Evolutionary conservation across 202 grass and related monocot genomes (phyloP), one percentile per base, ranked within the genome.

Genomic region (Zizania palustris): DNA sequence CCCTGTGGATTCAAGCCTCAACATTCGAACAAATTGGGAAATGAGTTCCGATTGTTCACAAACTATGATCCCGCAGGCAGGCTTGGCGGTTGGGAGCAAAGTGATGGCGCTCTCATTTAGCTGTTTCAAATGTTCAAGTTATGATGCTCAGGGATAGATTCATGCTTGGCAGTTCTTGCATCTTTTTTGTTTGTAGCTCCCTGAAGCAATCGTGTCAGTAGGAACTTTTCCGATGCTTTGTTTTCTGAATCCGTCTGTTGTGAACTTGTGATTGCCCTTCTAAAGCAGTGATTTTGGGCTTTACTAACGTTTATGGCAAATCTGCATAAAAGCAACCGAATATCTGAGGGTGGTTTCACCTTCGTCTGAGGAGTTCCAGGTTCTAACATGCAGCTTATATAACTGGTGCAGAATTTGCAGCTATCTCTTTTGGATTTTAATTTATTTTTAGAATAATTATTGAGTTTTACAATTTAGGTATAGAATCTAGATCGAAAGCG

Each of bases 11-110:
- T 98, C 74, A 88, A 67, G 42, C 91, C 95, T 68, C 84, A 44
- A 38, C 95, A 98, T 71, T 84, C 83, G 0, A 98, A 97, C 74
- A 92, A 98, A 53, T 74, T 98, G n/a, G 95, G 95, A 59, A 95
- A 95, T 43, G 87, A 88, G 66, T 95, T 98, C 80, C 49, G 79
- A 14, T 44, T 95, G 57, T 98, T 88, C 45, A 95, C 89, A 4
- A 98, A 89, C 8, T 98, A 98, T 7, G 74, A 92, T 60, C 87
- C 89, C 0, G 62, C 40, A 12, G 83, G 71, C 42, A 92, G 87
- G 63, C 85, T 98, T 12, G 89, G 91, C 19, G 85, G 85, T 20
- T 98, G 91, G 91, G 85, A 98, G 3, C 44, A 40, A 82, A 75
- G 60, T 71, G 41, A 53, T 5, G 22, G 20, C 20, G 19, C 34